A percentile compares a stretch with the other conserved stretches of the same genome.
These are phyloP conservation scores for Ustilaginoidea virens DNA, from an alignment of 2,329 filamentous ascomycete species.

Conservation along the genomic window DNA sequence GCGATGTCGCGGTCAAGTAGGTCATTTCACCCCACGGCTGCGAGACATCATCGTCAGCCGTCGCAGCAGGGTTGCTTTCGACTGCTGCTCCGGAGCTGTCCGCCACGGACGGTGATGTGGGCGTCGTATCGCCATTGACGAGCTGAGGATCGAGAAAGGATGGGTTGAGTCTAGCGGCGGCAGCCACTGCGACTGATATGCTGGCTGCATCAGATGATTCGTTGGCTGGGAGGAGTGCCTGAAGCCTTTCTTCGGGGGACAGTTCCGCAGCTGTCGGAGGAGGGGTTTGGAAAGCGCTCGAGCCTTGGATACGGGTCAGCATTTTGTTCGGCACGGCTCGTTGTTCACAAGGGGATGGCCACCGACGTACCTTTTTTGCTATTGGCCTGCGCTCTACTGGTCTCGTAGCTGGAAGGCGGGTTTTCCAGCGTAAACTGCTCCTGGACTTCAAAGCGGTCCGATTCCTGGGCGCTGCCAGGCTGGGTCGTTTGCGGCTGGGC, in stretches of 20 bases:
- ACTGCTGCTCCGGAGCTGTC: constrained; percentile 9
- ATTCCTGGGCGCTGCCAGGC: constrained; percentile 9
- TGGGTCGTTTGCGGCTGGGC: constrained; percentile 15
- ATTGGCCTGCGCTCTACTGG: constrained; percentile 9
- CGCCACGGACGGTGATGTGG: constrained; percentile 14
- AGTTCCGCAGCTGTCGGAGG: constrained; percentile 17
- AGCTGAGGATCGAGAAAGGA: constrained; percentile 39
- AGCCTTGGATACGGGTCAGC: constrained; percentile 1
- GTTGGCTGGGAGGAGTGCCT: constrained; percentile 25
- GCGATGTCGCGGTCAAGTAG: constrained; percentile 24
- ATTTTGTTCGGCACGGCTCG: constrained; percentile 4
- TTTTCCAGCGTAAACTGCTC: constrained; percentile 45
- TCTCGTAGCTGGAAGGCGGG: constrained; percentile 33
- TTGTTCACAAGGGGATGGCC: background rate
- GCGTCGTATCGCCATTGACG: constrained; percentile 14
- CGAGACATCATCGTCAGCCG: constrained; percentile 10
- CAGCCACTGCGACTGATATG: constrained; percentile 40
- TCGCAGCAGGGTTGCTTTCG: constrained; percentile 7
- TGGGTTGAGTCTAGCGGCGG: constrained; percentile 37
- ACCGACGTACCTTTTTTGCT: constrained; percentile 11
- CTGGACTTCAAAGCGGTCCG: constrained; percentile 35
- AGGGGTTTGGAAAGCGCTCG: constrained; percentile 10
- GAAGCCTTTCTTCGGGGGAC: constrained; percentile 34
- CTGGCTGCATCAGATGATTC: constrained; percentile 29
- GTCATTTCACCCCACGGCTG: constrained; percentile 41